Conservation (phyloP, 169 alveolate species). For the Toxoplasma gondii region DNA sequence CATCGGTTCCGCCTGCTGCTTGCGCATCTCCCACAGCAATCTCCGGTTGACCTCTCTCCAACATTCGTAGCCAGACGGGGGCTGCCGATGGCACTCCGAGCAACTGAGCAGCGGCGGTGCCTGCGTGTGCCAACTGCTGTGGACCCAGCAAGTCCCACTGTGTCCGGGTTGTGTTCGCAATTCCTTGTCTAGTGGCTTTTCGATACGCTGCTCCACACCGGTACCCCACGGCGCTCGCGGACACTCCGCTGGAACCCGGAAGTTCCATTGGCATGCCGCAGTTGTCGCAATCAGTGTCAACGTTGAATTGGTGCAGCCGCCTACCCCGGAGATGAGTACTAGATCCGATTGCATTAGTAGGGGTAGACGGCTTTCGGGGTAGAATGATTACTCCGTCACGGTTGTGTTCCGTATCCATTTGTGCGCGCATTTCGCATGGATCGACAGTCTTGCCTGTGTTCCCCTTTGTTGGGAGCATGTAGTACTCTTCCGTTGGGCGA, state of each 20-base stretch:
- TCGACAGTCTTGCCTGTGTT: not conserved
- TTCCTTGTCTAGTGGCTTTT: not conserved
- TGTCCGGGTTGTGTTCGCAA: not conserved
- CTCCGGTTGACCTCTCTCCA: too few relatives aligned
- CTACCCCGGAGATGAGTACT: not conserved
- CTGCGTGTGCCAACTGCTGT: not conserved
- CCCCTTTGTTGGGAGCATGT: not conserved
- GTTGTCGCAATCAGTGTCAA: not conserved
- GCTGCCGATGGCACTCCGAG: not conserved
- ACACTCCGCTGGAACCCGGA: not conserved
- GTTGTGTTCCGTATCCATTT: too few relatives aligned
- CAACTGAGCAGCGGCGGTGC: constrained; percentile 21
- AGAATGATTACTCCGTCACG: too few relatives aligned
- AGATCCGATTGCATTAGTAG: not conserved
- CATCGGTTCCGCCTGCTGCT: not conserved
- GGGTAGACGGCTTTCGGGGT: not conserved
- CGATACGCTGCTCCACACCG: too few relatives aligned
- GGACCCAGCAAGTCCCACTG: not conserved
- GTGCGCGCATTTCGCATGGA: too few relatives aligned
- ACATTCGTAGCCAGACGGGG: not conserved
- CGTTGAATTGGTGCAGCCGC: not conserved
- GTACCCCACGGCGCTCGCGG: not conserved
- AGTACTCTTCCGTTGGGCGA: not conserved
- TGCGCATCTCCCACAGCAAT: not conserved
- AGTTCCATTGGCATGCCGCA: not conserved